These are phyloP conservation scores for Adansonia grandidieri DNA, from an alignment of 441 rosid species.

Conservation along the genomic window DNA sequence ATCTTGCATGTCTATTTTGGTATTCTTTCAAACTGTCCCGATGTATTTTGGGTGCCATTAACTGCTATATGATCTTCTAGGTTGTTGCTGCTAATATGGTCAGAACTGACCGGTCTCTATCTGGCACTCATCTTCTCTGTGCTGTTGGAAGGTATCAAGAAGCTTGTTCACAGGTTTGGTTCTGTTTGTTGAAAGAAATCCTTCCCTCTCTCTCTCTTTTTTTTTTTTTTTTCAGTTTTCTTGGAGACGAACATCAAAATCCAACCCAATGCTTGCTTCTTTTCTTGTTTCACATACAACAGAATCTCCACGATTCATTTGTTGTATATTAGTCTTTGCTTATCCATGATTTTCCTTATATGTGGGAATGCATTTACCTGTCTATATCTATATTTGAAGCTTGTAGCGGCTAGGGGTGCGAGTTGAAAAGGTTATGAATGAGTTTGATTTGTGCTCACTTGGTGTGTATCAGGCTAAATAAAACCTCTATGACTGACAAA, in stretches of 20 bases:
- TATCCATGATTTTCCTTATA: not conserved
- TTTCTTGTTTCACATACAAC: not conserved
- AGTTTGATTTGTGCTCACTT: not conserved
- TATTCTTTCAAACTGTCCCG: not conserved
- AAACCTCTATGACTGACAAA: not conserved
- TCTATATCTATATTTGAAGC: not conserved
- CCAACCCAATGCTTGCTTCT: conserved; percentile 4
- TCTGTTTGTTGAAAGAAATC: not conserved
- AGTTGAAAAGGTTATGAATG: not conserved
- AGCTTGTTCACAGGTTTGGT: conserved; percentile 95
- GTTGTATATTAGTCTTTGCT: not conserved
- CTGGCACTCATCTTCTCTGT: conserved; percentile 95
- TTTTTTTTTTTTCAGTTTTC: conserved; percentile 13
- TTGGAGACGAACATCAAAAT: not conserved
- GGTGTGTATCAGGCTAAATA: conserved; percentile 8
- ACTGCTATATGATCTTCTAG: conserved; percentile 43
- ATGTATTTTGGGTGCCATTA: conserved; percentile 7
- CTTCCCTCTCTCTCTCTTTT: no score
- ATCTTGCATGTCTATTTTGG: not conserved
- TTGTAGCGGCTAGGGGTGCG: not conserved
- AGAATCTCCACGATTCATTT: not conserved
- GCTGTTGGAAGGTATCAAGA: conserved; percentile 98
- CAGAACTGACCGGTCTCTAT: conserved; percentile 80
- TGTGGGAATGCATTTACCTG: not conserved
- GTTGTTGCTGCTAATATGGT: conserved; percentile 99